Evolutionary conservation across 805 yeast species (phyloP), one percentile per base, ranked within the genome.

Genomic region (Pachysolen tannophilus): DNA sequence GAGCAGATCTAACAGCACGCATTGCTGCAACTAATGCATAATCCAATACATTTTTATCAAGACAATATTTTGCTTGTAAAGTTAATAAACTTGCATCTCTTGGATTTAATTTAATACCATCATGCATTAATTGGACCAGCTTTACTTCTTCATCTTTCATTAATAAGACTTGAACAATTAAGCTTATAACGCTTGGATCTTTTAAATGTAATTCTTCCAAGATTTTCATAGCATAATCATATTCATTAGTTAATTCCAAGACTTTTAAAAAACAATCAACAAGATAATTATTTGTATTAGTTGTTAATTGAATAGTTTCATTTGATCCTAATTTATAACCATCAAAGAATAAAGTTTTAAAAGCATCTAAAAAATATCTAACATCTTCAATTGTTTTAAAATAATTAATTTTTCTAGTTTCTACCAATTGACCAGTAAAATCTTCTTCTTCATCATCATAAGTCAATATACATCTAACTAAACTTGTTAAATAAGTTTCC

Each of bases 391-490:
- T 60, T 21, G 58, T 60, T 19, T 65, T 51, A 41, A 92, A 71
- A 4, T 97, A 97, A 47, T 86, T 82, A 38, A 85, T 66, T 40
- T 81, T 76, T 44, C 95, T 72, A 26, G 92, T 81, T 52, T 88
- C 95, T 8, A 87, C 94, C 37, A 92, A 69, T 33, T 73, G 68
- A 7, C 40, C 40, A 30, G 68, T 65, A 49, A 62, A 82, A 60
- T 58, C 79, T 56, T 82, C 90, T 30, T 79, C 86, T 34, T 86
- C 95, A 34, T 83, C 86, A 43, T 75, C 84, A 6, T 60, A 55
- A 19, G 75, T 75, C 37, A 86, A 60, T 28, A 92, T 56, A 6
- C 88, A 63, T 48, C 98, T 71, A 17, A 86, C 76, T 43, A 87
- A 69, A 2, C 87, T 79, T 49, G 86, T 67, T 43, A 78, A 65